phyloP scores from a whole-genome alignment of 768 basidiomycete genomes.

The Tephrocybe sp. region DNA sequence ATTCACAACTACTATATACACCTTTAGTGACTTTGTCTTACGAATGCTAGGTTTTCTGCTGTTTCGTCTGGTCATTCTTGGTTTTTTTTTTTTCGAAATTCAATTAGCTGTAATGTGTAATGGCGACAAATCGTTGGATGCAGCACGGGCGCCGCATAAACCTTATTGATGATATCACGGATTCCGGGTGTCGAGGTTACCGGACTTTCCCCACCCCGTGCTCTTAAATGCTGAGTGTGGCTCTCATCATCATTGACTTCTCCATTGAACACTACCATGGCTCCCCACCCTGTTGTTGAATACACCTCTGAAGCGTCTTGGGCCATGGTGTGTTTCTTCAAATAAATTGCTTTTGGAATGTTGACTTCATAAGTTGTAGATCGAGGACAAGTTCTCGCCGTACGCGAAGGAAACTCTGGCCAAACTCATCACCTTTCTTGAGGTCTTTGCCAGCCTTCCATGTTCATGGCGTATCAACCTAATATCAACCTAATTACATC shows the following conservation, averaged over 20 bases:
- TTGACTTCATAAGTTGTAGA: slow-evolving; percentile 35
- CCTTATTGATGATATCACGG: too few species aligned
- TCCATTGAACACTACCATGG: slow-evolving; percentile 37
- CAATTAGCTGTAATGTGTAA: too few species aligned
- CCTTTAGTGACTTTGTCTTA: too few species aligned
- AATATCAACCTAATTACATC: background rate
- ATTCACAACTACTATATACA: too few species aligned
- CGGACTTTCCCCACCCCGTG: slow-evolving; percentile 8
- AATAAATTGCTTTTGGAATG: background rate
- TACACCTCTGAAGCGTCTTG: slow-evolving; percentile 85
- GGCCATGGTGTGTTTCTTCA: slow-evolving; percentile 64
- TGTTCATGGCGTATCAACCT: too few species aligned
- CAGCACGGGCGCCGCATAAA: too few species aligned
- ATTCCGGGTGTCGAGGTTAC: slow-evolving; percentile 14
- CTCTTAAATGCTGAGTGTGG: background rate
- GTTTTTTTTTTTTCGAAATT: too few species aligned
- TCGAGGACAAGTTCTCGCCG: slow-evolving; percentile 92
- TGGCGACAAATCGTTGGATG: too few species aligned
- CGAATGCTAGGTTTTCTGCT: too few species aligned
- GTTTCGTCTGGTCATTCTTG: too few species aligned
- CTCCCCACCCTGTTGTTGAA: slow-evolving; percentile 68
- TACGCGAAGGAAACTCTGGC: slow-evolving; percentile 85
- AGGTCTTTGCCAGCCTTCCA: slow-evolving; percentile 49
- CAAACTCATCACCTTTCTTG: slow-evolving; percentile 82
- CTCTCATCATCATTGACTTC: slow-evolving; percentile 2